Percentiles rank a stretch among this genome's conserved stretches.
Conservation (phyloP, 129 eudicot species). For the Saussurea involucrata region DNA sequence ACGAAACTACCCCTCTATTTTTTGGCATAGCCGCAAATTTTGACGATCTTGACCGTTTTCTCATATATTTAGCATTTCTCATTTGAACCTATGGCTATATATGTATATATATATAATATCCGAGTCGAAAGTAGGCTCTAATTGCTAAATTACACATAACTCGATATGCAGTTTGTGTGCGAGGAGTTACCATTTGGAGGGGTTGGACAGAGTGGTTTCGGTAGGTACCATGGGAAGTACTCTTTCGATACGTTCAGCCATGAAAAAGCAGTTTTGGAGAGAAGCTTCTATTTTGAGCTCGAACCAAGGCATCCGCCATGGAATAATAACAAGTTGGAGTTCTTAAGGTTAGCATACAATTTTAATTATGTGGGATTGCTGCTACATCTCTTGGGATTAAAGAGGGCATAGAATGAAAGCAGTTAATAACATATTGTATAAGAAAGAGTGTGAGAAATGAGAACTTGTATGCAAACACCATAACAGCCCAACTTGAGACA, state of each 20-base stretch:
- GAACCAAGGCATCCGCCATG: conserved; percentile 94
- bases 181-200: conserved; percentile 90
- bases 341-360: conserved; percentile 59
- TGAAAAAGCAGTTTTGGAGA: conserved; percentile 71
- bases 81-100: too few species aligned
- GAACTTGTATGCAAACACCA: too few species aligned
- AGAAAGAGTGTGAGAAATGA: too few species aligned
- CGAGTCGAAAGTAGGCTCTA: too few species aligned
- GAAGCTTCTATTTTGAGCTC: conserved; percentile 65
- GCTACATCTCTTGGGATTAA: conserved; percentile 67
- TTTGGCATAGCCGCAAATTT: too few species aligned
- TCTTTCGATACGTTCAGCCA: conserved; percentile 94
- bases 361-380: conserved; percentile 53
- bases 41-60: too few species aligned
- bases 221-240: conserved; percentile 96
- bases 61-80: too few species aligned
- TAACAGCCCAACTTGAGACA: too few species aligned
- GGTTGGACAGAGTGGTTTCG: conserved; percentile 88
- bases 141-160: background rate
- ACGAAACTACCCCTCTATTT: too few species aligned
- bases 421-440: too few species aligned
- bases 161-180: conserved; percentile 47
- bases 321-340: conserved; percentile 68
- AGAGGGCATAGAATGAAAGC: conserved; percentile 26
- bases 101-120: too few species aligned